Evolutionary conservation across 805 yeast genomes (phyloP), one percentile per base, ranked within the genome.

Genomic region (Cyberlindnera japonica): DNA sequence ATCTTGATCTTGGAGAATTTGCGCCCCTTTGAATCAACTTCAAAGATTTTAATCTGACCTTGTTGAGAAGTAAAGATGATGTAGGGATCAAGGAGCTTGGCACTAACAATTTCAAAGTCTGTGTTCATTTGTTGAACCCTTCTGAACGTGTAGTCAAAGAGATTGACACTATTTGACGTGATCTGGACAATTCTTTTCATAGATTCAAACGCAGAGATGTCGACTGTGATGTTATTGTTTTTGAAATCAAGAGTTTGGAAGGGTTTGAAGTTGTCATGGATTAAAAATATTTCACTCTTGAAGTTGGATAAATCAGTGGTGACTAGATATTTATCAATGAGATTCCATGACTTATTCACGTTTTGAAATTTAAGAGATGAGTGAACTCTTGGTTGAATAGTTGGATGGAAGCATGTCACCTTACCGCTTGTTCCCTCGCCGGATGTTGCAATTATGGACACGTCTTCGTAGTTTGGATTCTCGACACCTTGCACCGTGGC

Each of bases 321-420:
- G 16, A 87, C 71, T 35, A 87, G 64, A 54, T 74, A 85, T 45
- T 71, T 72, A 53, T 78, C 78, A 35, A 67, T 63, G 21, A 86
- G 60, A 30, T 84, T 83, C 95, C 95, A 89, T 53, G 85, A 71
- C 50, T 81, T 77, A 48, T 81, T 77, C 24, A 83, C 81, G 55
- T 79, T 83, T 16, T 82, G 81, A 53, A 84, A 84, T 45, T 77
- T 79, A 38, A 86, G 68, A 3, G 89, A 79, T 2, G 86, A 76
- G 37, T 76, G 74, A 8, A 88, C 74, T 0, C 57, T 59, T 1
- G 95, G 95, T 43, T 79, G 79, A 12, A 88, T 70, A 3, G 83
- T 70, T 6, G 88, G 86, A 19, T 79, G 73, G 43, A 86, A 71
- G 4, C 82, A 69, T 24, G 81, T 76, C 22, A 90, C 45, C 16